Conservation (phyloP, 164 flowering plant species). For the Euptelea pleiosperma region DNA sequence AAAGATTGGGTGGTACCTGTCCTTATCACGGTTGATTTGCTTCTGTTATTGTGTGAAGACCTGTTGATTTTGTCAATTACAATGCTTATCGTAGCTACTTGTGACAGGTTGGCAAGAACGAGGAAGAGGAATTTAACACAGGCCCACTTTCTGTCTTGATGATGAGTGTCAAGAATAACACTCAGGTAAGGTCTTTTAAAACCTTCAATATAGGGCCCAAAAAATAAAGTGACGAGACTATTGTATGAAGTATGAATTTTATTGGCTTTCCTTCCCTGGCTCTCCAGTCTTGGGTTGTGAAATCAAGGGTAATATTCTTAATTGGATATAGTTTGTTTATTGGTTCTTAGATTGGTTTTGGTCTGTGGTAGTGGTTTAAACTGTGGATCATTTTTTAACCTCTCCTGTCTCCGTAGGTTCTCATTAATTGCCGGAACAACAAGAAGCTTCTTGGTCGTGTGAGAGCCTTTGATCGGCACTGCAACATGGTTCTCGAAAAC, state of each 20-base stretch:
- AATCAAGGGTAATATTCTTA: too few relatives aligned
- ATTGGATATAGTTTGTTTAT: too few relatives aligned
- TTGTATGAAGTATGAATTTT: too few relatives aligned
- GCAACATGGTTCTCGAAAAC: slow-evolving; percentile 93
- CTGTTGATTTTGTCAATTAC: background rate
- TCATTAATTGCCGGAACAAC: slow-evolving; percentile 85
- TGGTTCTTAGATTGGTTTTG: too few relatives aligned
- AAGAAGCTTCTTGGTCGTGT: slow-evolving; percentile 85
- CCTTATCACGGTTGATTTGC: background rate
- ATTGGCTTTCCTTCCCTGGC: too few relatives aligned
- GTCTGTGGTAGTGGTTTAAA: too few relatives aligned
- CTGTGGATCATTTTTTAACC: background rate
- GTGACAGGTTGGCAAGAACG: slow-evolving; percentile 57
- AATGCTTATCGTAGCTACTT: slow-evolving; percentile 4
- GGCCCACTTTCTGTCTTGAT: slow-evolving; percentile 90
- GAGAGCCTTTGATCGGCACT: slow-evolving; percentile 87
- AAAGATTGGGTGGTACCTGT: background rate
- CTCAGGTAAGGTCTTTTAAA: slow-evolving; percentile 50
- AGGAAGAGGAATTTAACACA: slow-evolving; percentile 89
- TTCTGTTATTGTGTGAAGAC: background rate
- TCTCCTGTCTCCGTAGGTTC: slow-evolving; percentile 40
- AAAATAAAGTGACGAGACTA: too few relatives aligned
- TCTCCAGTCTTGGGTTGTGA: too few relatives aligned
- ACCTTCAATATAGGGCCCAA: background rate
- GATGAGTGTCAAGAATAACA: slow-evolving; percentile 93